A percentile compares a stretch with the other conserved stretches of the same genome.
Conservation (phyloP, 208 protist species). For the Wallacemonas sp. region DNA sequence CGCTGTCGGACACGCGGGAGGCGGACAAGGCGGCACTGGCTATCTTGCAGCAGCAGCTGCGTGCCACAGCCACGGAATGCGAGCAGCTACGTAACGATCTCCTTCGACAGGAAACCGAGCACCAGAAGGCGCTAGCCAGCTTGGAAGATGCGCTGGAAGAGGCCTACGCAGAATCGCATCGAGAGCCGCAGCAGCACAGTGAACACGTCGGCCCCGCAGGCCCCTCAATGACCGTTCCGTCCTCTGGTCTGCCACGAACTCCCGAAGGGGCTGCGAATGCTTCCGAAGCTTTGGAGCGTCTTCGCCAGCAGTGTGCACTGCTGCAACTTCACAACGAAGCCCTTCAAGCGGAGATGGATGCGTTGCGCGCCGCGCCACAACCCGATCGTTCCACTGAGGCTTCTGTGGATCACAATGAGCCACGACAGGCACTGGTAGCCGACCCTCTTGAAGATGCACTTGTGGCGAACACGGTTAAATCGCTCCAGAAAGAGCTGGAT, state of each 20-base stretch:
- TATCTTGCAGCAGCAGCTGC: slow-evolving; percentile 20
- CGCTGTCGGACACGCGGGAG: neutral
- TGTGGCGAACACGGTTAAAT: too few relatives aligned
- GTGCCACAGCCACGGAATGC: neutral
- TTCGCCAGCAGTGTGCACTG: neutral
- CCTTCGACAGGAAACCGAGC: neutral
- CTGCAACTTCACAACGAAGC: slow-evolving; percentile 17
- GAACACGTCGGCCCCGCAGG: neutral
- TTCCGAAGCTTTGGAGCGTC: neutral
- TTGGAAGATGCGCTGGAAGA: neutral
- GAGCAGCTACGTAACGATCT: neutral
- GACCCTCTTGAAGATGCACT: neutral
- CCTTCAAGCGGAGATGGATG: slow-evolving; percentile 14
- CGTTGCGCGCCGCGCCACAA: neutral
- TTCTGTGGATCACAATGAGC: too few relatives aligned
- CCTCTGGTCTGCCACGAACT: neutral
- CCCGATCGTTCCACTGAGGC: too few relatives aligned
- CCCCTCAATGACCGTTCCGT: neutral
- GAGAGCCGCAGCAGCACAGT: too few relatives aligned
- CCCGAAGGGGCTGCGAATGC: neutral
- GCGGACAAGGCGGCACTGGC: slow-evolving; percentile 7
- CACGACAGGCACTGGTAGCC: neutral
- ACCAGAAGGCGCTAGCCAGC: slow-evolving; percentile 3
- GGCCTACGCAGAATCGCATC: too few relatives aligned
- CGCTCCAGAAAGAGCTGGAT: neutral